Base-by-base conservation (phyloP, 164 flowering plant species). In the Nymphaea thermarum region DNA sequence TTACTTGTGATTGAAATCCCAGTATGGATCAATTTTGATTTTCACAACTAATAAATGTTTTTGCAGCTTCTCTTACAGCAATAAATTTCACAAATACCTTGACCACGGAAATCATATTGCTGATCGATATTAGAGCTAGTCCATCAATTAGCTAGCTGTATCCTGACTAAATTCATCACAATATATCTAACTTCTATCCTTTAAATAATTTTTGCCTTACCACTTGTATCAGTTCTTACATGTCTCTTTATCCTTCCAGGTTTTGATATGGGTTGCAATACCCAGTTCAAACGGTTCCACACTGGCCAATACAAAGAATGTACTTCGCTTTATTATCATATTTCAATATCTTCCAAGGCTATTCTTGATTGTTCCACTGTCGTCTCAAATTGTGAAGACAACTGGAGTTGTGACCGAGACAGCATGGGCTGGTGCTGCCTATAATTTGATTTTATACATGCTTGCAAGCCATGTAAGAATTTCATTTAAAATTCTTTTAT, bases 351-450 rank as follows among this genome's bases (percentile, higher is more conserved):
- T 87, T 4, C 80, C 83, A 36, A 78, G 98, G 76, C 75, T 92
- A 3, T 85, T 72, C 71, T 84, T 86, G 42, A 86, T 83, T 10
- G 85, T 86, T 74, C 95, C 93, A 6, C 83, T 90, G 42, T 83
- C 87, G 16, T 78, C 82, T 12, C 80, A 87, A 80, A 84, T 87
- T 43, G 76, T 81, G 69, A 86, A 83, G 74, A 71, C 93, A 12
- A 77, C 86, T 6, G 96, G 96, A 4, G 87, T 86, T 64, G 77
- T 90, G 71, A 79, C 80, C 15, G 86, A 83, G 78, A 85, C 85
- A 44, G 88, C 96, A n/a, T 92, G 95, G 98, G 91, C 87, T 12
- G 94, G 95, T 0, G 98, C 95, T 12, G 94, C 89, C 17, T 90
- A 86, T 70, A 86, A 47, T 47, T 47, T 47, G 55, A 7, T 47